Evolutionary conservation across 2,329 filamentous ascomycete species (phyloP), one percentile per base, ranked within the genome.

Genomic region (Bipolaris zeicola): DNA sequence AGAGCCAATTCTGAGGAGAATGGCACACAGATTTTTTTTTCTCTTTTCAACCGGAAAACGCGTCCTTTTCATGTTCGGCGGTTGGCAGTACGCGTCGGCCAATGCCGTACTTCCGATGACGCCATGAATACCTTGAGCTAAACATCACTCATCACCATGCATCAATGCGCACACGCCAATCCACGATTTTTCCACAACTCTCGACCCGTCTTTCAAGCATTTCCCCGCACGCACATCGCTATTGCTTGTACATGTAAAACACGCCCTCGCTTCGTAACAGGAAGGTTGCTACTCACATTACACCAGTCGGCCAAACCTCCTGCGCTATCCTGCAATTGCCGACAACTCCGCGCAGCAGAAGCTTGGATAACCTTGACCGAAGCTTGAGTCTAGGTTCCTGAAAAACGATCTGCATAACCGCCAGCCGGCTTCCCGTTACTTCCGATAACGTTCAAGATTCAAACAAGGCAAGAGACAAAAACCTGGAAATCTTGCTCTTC

Each of bases 21-120:
- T 44, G 16, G 20, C 46, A 28, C 43, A 24, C 24, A 20, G 13
- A 5, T 31, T 31, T 31, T 31, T 31, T 11, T 5, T 11, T 10
- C 20, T 26, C 22, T 24, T 28, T 31, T 31, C 10, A 34, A 14
- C 44, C 20, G 52, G 63, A 46, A 42, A 45, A 8, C 46, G 37
- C 36, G 50, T 42, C 54, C 60, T 62, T 66, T 64, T 63, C 53
- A 58, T 42, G n/a, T 50, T 50, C 59, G 50, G 38, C 39, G 36
- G 39, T 22, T 24, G 31, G 39, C 49, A 31, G 51, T 49, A 54
- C 56, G 55, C 49, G 50, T 57, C 13, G 24, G 18, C 31, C 50
- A 36, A 52, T 62, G 60, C 60, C 60, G 61, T 43, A 76, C 10
- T 53, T 73, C 73, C 57, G 74, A 79, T 76, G 75, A 79, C 60